Evolutionary conservation across 2,329 filamentous ascomycete species (phyloP).

Genomic region (Claviceps paspali): DNA sequence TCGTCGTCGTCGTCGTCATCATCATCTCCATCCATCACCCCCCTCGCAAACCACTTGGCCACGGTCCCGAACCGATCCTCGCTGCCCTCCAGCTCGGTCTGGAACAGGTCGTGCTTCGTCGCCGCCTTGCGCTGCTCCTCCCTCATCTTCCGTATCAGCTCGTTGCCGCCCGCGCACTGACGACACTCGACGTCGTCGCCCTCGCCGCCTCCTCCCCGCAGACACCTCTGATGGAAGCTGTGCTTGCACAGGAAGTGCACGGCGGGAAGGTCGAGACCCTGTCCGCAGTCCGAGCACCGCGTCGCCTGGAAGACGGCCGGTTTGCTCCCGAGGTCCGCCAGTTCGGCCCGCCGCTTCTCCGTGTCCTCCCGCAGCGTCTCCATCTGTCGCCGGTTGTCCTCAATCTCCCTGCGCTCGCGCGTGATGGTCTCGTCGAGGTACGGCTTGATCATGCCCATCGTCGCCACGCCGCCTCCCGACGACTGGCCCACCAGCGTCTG

Average conservation of each 20-base stretch:
- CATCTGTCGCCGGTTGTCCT: constrained; percentile 63
- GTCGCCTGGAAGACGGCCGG: constrained; percentile 84
- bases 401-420: constrained; percentile 76
- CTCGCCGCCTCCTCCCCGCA: constrained; percentile 30
- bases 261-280: constrained; percentile 66
- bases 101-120: constrained; percentile 78
- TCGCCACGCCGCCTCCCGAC: constrained; percentile 50
- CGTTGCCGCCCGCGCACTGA: constrained; percentile 68
- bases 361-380: constrained; percentile 75
- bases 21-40: constrained; percentile 57
- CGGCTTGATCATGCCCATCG: constrained; percentile 92
- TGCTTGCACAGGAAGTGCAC: constrained; percentile 98
- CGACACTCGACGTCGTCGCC: constrained; percentile 67
- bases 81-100: constrained; percentile 59
- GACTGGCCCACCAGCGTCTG: constrained; percentile 64
- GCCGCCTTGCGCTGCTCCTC: constrained; percentile 75
- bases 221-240: constrained; percentile 83
- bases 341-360: constrained; percentile 60
- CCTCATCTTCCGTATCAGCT: constrained; percentile 76
- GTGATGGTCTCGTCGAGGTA: constrained; percentile 84
- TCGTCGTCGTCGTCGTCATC: too few species aligned
- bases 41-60: constrained; percentile 86
- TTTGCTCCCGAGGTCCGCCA: constrained; percentile 60
- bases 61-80: constrained; percentile 80
- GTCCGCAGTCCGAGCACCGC: constrained; percentile 69